Evolutionary conservation across 2,329 filamentous ascomycete species (phyloP).

Genomic region (Fusarium luffae): DNA sequence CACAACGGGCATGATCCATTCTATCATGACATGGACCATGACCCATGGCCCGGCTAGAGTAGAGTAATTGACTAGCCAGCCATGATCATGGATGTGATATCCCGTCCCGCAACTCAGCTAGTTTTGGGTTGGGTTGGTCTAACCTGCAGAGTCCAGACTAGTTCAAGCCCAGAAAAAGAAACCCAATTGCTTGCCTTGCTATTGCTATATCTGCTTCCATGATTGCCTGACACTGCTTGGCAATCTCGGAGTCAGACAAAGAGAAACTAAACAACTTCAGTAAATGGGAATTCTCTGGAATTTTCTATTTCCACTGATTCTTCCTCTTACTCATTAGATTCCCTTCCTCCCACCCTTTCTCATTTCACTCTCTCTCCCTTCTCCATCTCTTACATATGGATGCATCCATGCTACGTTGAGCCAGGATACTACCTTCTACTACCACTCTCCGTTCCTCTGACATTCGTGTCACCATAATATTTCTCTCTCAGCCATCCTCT

Average conservation of each 20-base stretch:
- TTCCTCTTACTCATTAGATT: constrained; percentile 11
- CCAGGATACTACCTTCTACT: constrained; percentile 12
- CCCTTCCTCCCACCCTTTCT: constrained; percentile 5
- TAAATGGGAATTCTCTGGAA: constrained; percentile 27
- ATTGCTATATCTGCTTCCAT: constrained; percentile 15
- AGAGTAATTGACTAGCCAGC: constrained; percentile 2
- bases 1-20: constrained; percentile 22
- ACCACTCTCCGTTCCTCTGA: constrained; percentile 16
- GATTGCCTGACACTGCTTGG: constrained; percentile 33
- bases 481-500: constrained; percentile 1
- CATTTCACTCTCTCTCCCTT: constrained; percentile 13
- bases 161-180: constrained; percentile 8
- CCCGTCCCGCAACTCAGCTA: constrained; percentile 35
- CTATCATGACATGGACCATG: constrained; percentile 12
- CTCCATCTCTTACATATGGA: constrained; percentile 29
- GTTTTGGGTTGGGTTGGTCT: constrained; percentile 22
- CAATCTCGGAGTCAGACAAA: constrained; percentile 6
- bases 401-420: constrained; percentile 25
- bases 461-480: constrained; percentile 14
- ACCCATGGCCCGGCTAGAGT: constrained; percentile 9
- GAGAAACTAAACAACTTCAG: constrained; percentile 7
- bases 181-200: background rate
- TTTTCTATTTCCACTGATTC: constrained; percentile 34
- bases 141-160: constrained; percentile 10
- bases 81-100: constrained; percentile 25